Evolutionary conservation across 2,329 filamentous ascomycete species (phyloP), one percentile per base, ranked within the genome.

Genomic region (Trichoderma polysporum): DNA sequence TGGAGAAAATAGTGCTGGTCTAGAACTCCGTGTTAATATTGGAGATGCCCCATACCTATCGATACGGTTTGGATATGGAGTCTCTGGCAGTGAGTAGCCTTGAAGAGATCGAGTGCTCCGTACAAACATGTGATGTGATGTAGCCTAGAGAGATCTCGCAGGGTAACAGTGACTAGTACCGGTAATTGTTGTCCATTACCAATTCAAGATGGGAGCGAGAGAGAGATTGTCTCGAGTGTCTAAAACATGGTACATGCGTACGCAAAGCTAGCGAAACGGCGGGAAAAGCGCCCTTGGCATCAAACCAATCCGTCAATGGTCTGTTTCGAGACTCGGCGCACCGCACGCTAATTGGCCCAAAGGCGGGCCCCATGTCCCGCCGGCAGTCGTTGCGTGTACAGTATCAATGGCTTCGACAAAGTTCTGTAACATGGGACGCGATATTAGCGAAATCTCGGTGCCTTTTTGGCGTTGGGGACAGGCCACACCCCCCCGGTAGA

Each of bases 281-380:
- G 29, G 27, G 33, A 33, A 64, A 54, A 15, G 60, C 60, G 60
- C 60, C 50, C 60, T 63, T 63, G 60, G 60, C 60, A 63, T 31
- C 27, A 39, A 52, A 39, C 41, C 59, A 33, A 27, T n/a, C 22
- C 59, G 47, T 62, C 27, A 47, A 64, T 64, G 60, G 60, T 64
- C 60, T 64, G 60, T 64, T 64, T 64, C 60, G 60, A 64, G 60
- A 64, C 60, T 25, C 17, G 37, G 35, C 60, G 29, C n/a, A 22
- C 25, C 60, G 47, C 25, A 22, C 49, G 50, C 60, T 64, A 29
- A 64, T 64, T 64, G 60, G 60, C 60, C n/a, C 37, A 19, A 22
- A 8, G 27, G 29, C 33, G 27, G n/a, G 56, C 45, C 45, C 60
- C 27, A 31, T 53, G 60, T 47, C n/a, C n/a, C 27, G 50, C 35